Base-by-base conservation (phyloP, 768 basidiomycete genomes). In the Psilocybe cyanescens region DNA sequence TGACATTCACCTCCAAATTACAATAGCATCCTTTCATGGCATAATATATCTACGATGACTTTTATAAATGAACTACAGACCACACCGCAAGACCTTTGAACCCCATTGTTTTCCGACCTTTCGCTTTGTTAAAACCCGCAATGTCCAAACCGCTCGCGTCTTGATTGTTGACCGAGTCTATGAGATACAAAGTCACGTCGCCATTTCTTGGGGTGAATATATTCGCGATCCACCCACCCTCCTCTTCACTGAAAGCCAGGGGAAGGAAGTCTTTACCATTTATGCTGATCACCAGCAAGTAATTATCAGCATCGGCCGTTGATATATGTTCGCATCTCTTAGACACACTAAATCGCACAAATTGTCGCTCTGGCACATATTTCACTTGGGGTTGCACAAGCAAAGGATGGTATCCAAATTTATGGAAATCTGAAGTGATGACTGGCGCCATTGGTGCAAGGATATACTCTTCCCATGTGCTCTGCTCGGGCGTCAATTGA, bases 251-350 rank as follows among this genome's bases (percentile, higher is more conserved):
- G 33, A 74, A 71, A 49, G 68, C 59, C 50, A 83, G 59, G 9
- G 79, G 76, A 9, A 74, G 73, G 35, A 72, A 73, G 8, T 72
- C 71, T 41, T 73, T 68, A 47, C 75, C 76, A 19, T 70, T 71
- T 16, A 72, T 62, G 35, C 70, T 71, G 46, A 82, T 66, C 53
- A 81, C 69, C 59, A 74, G 74, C 11, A 81, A 75, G 59, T 76
- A 79, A 58, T 81, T 81, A 63, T 83, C 78, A 17, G 59, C 63
- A 47, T 79, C 75, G 6, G 67, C 72, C 12, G 71, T 78, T 9
- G 79, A 79, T 74, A 80, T 75, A 66, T 83, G 82, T 65, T 79
- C 75, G 65, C 82, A 83, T 60, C 74, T 72, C 65, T 82, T 83
- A 62, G 74, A 76, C 1, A 81, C 52, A 31, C 72, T 73, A 65